Base-by-base conservation (phyloP, 2,329 filamentous ascomycete species). In the Ascochyta koolunga region DNA sequence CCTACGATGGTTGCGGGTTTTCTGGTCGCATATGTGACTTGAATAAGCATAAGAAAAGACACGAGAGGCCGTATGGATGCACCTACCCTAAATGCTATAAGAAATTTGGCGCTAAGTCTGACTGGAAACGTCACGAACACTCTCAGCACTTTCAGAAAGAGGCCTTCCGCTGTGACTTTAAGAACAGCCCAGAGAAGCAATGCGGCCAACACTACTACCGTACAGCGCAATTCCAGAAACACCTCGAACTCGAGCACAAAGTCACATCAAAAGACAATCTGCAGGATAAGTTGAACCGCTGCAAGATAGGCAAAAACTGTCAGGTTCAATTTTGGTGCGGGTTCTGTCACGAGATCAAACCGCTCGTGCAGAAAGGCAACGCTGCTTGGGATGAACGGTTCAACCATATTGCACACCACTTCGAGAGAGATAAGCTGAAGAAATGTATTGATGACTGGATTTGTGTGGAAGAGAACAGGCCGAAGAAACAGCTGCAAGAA, bases 121-220 rank as follows among this genome's bases (percentile, higher is more conserved):
- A 97, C 73, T 97, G 86, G 93, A 96, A 96, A 70, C 86, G 93
- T 1, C 93, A 97, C 67, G 93, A 97, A 68, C 89, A 86, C 60
- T 86, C 84, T 15, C 89, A 93, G 66, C 92, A 96, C 70, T 86
- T 84, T 56, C 84, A 89, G 54, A 73, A 83, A 5, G 88, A 92
- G 66, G 81, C 82, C 41, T 96, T 89, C 86, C 84, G 83, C 25
- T 96, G 92, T 68, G 79, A 83, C 25, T 66, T 55, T 5, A 19
- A 18, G 1, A 43, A 39, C 11, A 10, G 49, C 1, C 16, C 40
- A 1, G 22, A 50, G 4, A 41, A 51, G 18, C 48, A 39, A 13
- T 95, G 90, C 64, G 81, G 77, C 8, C 83, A 81, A 56, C 75
- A 87, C 13, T 88, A 83, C 67, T 80, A 85, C 60, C 80, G 83